These are phyloP conservation scores for Penicillium hordei DNA, from an alignment of 2,329 filamentous ascomycete genomes.

Conservation along the genomic window DNA sequence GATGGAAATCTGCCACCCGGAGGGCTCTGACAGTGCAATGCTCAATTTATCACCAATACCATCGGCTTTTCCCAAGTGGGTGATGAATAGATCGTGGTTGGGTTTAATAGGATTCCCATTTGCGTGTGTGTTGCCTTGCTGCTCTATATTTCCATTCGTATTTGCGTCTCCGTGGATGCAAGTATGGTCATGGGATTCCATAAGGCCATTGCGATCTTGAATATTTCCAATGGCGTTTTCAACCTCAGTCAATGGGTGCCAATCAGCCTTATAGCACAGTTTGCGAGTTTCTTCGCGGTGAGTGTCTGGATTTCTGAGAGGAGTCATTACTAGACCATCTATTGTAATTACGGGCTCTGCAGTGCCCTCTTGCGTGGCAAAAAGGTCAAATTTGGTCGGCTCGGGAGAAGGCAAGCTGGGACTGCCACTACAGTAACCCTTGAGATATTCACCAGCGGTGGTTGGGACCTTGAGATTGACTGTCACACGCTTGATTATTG, in stretches of 20 bases:
- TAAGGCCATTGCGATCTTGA: constrained; percentile 5
- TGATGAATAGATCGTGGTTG: constrained; percentile 16
- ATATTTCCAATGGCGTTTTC: background rate
- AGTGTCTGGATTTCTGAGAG: constrained; percentile 21
- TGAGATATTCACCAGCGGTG: constrained; percentile 19
- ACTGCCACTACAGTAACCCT: constrained; percentile 24
- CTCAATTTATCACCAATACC: constrained; percentile 14
- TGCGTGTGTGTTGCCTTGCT: background rate
- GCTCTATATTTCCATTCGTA: background rate
- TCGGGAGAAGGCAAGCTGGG: constrained; percentile 19
- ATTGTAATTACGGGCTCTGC: constrained; percentile 22
- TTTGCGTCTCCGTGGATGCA: background rate
- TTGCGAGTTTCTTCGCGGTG: constrained; percentile 11
- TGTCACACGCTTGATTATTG: constrained; percentile 31
- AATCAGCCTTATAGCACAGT: constrained; percentile 28
- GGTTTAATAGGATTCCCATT: background rate
- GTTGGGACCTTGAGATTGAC: constrained; percentile 21
- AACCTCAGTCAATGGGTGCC: constrained; percentile 18
- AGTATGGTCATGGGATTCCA: background rate
- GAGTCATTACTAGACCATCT: constrained; percentile 28
- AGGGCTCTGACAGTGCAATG: background rate
- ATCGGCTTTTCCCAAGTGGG: constrained; percentile 17
- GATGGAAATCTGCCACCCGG: constrained; percentile 14
- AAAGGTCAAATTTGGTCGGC: constrained; percentile 24
- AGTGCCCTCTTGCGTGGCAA: constrained; percentile 17